Percentiles rank a stretch among this genome's conserved stretches.
phyloP scores from a whole-genome alignment of 2,329 filamentous ascomycete genomes.

The Scopulariopsis brevicaulis region DNA sequence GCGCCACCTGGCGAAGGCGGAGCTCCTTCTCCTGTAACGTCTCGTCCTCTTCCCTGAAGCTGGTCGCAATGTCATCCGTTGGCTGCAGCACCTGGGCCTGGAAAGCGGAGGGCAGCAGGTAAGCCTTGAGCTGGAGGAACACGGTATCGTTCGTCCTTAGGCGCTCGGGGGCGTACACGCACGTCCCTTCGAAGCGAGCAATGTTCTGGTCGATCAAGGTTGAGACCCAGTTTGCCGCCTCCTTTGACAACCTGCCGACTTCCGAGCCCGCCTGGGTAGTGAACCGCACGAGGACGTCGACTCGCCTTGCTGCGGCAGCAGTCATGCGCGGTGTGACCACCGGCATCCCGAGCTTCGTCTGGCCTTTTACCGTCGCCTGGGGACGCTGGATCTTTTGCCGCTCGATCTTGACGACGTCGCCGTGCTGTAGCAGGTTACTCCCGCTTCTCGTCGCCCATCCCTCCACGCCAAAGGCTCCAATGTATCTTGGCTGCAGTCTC shows the following conservation, averaged over 20 bases:
- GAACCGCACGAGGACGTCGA: conserved; percentile 86
- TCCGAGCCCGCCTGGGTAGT: conserved; percentile 70
- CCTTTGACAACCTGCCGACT: conserved; percentile 76
- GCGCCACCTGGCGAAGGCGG: conserved; percentile 70
- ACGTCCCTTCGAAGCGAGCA: conserved; percentile 76
- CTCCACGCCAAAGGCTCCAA: conserved; percentile 84
- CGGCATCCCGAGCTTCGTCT: conserved; percentile 21
- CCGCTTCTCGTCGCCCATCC: conserved; percentile 90
- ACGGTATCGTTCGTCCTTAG: conserved; percentile 86
- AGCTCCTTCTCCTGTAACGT: conserved; percentile 75
- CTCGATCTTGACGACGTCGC: conserved; percentile 77
- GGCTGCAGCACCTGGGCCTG: conserved; percentile 31
- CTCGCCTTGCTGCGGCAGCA: conserved; percentile 49
- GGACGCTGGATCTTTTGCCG: conserved; percentile 63
- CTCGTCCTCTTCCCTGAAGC: conserved; percentile 76
- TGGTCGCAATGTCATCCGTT: conserved; percentile 40
- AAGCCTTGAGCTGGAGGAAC: conserved; percentile 80
- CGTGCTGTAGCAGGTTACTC: conserved; percentile 60
- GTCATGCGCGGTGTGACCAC: conserved; percentile 22
- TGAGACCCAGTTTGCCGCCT: conserved; percentile 85
- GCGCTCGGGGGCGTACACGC: conserved; percentile 79
- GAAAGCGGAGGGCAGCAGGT: conserved; percentile 59
- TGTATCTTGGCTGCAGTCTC: conserved; percentile 44
- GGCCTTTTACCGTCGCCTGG: conserved; percentile 25
- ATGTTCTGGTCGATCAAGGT: conserved; percentile 82